Percentiles rank a stretch among this genome's conserved stretches.
phyloP scores from a whole-genome alignment of 352 stramenopile genomes.

The Phytophthora pisi region DNA sequence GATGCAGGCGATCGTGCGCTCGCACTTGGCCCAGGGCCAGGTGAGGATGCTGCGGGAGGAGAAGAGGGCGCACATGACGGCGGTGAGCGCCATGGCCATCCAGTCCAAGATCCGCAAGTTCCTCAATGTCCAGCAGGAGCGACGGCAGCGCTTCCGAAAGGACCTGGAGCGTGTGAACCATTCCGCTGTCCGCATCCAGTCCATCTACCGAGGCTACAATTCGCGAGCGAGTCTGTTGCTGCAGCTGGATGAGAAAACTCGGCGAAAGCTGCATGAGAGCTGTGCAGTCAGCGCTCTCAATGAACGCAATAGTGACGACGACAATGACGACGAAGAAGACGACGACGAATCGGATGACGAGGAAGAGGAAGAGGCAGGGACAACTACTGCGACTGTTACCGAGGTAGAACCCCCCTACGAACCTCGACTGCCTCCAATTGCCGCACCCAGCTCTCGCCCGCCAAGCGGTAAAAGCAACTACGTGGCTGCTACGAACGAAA shows the following conservation, averaged over 20 bases:
- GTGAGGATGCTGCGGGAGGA: slow-evolving; percentile 41
- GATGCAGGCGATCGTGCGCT: slow-evolving; percentile 59
- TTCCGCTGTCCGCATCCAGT: slow-evolving; percentile 68
- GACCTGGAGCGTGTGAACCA: slow-evolving; percentile 71
- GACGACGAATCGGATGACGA: slow-evolving; percentile 8
- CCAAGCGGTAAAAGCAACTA: slow-evolving; percentile 21
- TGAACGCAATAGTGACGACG: slow-evolving; percentile 25
- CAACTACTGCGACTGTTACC: background rate
- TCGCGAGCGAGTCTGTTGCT: slow-evolving; percentile 48
- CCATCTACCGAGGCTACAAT: slow-evolving; percentile 71
- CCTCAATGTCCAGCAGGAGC: slow-evolving; percentile 46
- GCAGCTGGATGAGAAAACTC: slow-evolving; percentile 43
- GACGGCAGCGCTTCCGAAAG: slow-evolving; percentile 47
- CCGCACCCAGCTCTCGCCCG: slow-evolving; percentile 3
- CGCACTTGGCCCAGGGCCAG: slow-evolving; percentile 44
- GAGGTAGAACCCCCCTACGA: background rate
- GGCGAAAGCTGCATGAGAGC: slow-evolving; percentile 17
- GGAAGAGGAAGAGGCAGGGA: background rate
- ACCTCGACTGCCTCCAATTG: slow-evolving; percentile 28
- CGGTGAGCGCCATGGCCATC: slow-evolving; percentile 66
- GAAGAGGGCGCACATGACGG: slow-evolving; percentile 57
- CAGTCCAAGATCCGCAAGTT: slow-evolving; percentile 75
- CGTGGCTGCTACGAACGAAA: background rate
- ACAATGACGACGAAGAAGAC: slow-evolving; percentile 7
- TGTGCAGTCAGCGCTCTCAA: slow-evolving; percentile 10